Percentiles rank a stretch among this genome's conserved stretches.
phyloP scores from a whole-genome alignment of 1,284 basidiomycete species.

The Ceratobasidium papillatum region DNA sequence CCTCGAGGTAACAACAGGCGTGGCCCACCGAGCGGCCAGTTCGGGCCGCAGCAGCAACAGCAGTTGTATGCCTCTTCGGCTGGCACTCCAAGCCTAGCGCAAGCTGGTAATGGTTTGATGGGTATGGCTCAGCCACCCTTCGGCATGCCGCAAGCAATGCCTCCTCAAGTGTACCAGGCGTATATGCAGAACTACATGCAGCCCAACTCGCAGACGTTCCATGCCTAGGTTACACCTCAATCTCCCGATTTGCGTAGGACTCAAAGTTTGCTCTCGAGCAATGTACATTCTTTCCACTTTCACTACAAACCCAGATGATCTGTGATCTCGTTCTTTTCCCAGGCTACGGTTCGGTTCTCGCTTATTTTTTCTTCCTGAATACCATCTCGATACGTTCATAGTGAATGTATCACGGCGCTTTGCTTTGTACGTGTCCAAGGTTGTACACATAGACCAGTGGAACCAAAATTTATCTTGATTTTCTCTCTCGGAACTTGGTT shows the following conservation, averaged over 20 bases:
- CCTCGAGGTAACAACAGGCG: slow-evolving; percentile 35
- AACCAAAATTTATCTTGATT: slow-evolving; percentile 37
- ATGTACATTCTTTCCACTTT: slow-evolving; percentile 23
- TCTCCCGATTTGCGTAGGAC: background rate
- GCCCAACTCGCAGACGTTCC: slow-evolving; percentile 33
- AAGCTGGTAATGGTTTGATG: slow-evolving; percentile 61
- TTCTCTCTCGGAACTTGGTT: background rate
- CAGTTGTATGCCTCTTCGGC: slow-evolving; percentile 24
- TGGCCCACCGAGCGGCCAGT: slow-evolving; percentile 26
- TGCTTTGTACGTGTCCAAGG: slow-evolving; percentile 32
- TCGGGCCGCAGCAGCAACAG: slow-evolving; percentile 29
- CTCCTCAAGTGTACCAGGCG: slow-evolving; percentile 76
- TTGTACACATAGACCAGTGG: slow-evolving; percentile 40
- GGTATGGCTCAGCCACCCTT: slow-evolving; percentile 71
- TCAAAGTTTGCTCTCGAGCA: slow-evolving; percentile 1
- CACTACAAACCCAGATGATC: slow-evolving; percentile 34
- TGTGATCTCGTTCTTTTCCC: slow-evolving; percentile 39
- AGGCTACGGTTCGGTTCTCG: background rate
- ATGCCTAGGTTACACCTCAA: slow-evolving; percentile 11
- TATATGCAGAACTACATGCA: slow-evolving; percentile 67
- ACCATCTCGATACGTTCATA: slow-evolving; percentile 17
- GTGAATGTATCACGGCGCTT: slow-evolving; percentile 5
- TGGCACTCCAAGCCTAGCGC: slow-evolving; percentile 62
- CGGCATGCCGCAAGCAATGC: slow-evolving; percentile 62
- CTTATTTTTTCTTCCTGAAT: slow-evolving; percentile 23